Evolutionary conservation across 371 early-diverging fungal genomes (phyloP), one percentile per base, ranked within the genome.

Genomic region (Coemansia sp.): DNA sequence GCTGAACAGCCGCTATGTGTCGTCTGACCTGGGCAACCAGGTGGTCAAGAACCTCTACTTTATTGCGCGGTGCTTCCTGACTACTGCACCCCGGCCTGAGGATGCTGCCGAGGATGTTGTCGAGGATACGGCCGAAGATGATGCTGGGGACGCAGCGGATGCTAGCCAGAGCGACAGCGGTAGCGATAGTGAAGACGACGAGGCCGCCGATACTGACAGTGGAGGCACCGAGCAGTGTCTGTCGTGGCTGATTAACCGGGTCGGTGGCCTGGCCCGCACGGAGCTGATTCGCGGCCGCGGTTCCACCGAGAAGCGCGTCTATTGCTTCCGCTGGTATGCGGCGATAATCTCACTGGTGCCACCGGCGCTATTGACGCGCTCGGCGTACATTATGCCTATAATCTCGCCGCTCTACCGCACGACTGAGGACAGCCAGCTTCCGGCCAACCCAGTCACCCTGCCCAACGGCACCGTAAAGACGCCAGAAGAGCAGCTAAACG

Each of bases 11-110:
- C 73, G 80, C 14, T 77, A 83, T 63, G 56, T 95, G 39, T 81
- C 90, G 26, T 83, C 86, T 43, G 95, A 93, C 14, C 84, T 91
- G 43, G 93, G 91, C 2, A 89, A 84, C 62, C 96, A 96, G 77
- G 77, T 90, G 47, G 91, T 95, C 20, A 95, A 96, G 85, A 97
- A 98, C 74, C 63, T 97, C 70, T 89, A 92, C 77, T 98, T 93
- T 77, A 78, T 96, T 42, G 91, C 88, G 59, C 91, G 89, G 69
- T 86, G 88, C 66, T 84, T 95, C 70, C 39, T 70, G 51, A 61
- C 66, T 8, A 62, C 62, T 5, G 65, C 65, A 31, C 70, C 74
- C 4, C 56, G 48, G 35, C 49, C 82, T 8, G 65, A 78, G 1
- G 70, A 78, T 31, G 71, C 71, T 1, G 51, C 31, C 3, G 48